phyloP scores from a whole-genome alignment of 345 rosid genomes.

The Boechera stricta region DNA sequence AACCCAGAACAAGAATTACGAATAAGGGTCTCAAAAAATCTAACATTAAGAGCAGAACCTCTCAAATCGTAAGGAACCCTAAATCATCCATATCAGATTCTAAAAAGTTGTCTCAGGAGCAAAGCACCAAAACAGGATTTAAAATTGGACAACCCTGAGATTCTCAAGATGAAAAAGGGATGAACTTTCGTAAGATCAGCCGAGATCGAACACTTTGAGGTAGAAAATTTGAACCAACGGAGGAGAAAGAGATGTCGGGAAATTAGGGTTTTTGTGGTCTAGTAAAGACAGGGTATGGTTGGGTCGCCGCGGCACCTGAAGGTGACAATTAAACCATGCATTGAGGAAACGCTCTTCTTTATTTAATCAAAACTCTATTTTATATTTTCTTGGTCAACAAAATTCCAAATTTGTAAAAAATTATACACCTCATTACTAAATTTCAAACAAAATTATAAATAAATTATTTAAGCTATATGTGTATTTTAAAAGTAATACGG shows the following conservation, averaged over 20 bases:
- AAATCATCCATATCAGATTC: not conserved
- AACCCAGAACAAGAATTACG: not conserved
- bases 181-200: not conserved
- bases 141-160: slow-evolving; percentile 6
- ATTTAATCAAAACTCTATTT: not conserved
- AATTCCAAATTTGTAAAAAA: not conserved
- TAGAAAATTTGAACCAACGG: too few relatives aligned
- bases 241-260: not conserved
- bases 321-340: slow-evolving; percentile 15
- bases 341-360: slow-evolving; percentile 4
- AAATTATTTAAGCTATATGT: not conserved
- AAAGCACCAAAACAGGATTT: not conserved
- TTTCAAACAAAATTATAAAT: not conserved
- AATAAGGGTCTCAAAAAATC: not conserved
- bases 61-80: not conserved
- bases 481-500: not conserved
- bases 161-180: not conserved
- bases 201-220: not conserved
- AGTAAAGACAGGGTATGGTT: not conserved
- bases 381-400: too few relatives aligned
- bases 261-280: slow-evolving; percentile 3
- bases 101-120: not conserved
- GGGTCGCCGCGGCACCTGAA: slow-evolving; percentile 4
- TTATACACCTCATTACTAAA: not conserved
- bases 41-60: not conserved